Percentiles rank a stretch among this genome's conserved stretches.
Conservation (phyloP, 108 stramenopile genomes). For the Cyclotella distinguenda region DNA sequence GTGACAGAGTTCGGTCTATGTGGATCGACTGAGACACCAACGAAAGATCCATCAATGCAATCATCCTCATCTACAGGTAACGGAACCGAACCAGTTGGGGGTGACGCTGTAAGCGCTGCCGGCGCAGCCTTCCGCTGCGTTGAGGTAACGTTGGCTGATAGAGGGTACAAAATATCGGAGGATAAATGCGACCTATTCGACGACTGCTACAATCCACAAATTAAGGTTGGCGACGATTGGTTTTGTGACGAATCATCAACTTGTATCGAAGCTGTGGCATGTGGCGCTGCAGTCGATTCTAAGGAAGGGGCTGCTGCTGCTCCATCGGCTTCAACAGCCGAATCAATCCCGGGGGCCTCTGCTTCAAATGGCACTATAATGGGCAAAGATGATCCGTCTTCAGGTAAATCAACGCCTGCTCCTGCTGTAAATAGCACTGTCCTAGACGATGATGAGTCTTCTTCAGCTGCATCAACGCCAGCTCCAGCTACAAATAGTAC, state of each 20-base stretch:
- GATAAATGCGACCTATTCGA: constrained; percentile 41
- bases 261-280: constrained; percentile 24
- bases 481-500: too few relatives aligned
- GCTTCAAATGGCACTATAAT: too few relatives aligned
- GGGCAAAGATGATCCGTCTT: too few relatives aligned
- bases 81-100: constrained; percentile 13
- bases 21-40: constrained; percentile 25
- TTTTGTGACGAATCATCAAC: constrained; percentile 30
- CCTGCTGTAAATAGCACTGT: too few relatives aligned
- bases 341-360: neutral
- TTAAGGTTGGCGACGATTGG: constrained; percentile 37
- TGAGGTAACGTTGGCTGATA: constrained; percentile 16
- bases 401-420: too few relatives aligned
- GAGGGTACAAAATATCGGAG: constrained; percentile 27
- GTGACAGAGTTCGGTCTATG: constrained; percentile 32
- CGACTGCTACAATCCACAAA: constrained; percentile 26
- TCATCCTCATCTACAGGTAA: neutral
- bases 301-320: neutral
- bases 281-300: constrained; percentile 6
- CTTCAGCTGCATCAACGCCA: too few relatives aligned
- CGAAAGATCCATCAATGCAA: constrained; percentile 1
- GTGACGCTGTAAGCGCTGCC: neutral
- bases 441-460: too few relatives aligned
- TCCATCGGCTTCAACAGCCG: neutral
- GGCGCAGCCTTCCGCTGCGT: constrained; percentile 20